Percentiles rank a stretch among this genome's conserved stretches.
These are phyloP conservation scores for Gossypium thurberi DNA, from an alignment of 345 rosid genomes.

Conservation along the genomic window DNA sequence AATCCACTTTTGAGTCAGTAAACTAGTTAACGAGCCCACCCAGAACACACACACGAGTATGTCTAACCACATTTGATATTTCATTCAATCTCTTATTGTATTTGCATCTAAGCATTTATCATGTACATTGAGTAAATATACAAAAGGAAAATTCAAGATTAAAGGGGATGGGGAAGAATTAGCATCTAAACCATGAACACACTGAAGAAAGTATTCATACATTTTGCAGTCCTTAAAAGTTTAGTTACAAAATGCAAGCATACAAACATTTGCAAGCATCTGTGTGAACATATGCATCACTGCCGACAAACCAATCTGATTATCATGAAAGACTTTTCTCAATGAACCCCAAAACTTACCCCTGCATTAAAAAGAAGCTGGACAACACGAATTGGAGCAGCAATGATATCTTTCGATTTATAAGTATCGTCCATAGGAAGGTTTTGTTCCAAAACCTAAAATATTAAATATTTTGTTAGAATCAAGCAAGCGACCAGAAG, in stretches of 20 bases:
- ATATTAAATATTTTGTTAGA: slow-evolving; percentile 11
- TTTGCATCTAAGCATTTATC: background rate
- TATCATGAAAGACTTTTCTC: background rate
- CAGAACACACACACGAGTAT: background rate
- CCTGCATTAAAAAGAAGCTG: slow-evolving; percentile 79
- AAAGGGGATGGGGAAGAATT: background rate
- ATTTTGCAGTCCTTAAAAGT: background rate
- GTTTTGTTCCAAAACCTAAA: slow-evolving; percentile 72
- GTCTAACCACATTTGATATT: background rate
- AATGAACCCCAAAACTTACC: slow-evolving; percentile 41
- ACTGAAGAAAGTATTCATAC: background rate
- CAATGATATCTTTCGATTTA: slow-evolving; percentile 62
- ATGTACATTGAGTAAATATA: background rate
- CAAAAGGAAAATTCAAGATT: background rate
- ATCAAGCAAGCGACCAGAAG: background rate
- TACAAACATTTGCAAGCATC: background rate
- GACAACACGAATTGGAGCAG: slow-evolving; percentile 93
- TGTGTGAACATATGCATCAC: background rate
- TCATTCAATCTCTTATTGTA: background rate
- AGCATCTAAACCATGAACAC: background rate
- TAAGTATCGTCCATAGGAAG: slow-evolving; percentile 77
- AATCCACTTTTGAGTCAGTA: background rate
- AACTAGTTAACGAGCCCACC: no score
- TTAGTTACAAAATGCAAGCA: slow-evolving; percentile 5
- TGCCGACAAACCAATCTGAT: background rate